Base-by-base conservation (phyloP, 2,329 filamentous ascomycete species). In the Sporothrix protearum region DNA sequence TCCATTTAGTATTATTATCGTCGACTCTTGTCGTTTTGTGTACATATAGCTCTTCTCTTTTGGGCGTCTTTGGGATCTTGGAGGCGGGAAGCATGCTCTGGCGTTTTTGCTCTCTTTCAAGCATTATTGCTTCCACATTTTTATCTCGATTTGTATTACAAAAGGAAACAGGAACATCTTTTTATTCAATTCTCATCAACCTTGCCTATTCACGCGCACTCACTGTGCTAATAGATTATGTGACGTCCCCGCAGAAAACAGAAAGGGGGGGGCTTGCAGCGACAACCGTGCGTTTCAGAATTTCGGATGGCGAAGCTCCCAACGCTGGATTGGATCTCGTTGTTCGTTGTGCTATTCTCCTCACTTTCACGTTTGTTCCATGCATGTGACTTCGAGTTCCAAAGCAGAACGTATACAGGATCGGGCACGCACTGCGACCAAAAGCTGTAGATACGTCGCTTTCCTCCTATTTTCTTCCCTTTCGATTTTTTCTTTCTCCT, bases 241-340 rank as follows among this genome's bases (percentile, higher is more conserved):
- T 55, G 47, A 51, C 6, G 53, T 33, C 55, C 59, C 59, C 59
- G 36, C 59, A 8, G 22, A 42, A 55, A 42, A 53, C n/a, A n/a
- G n/a, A n/a, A n/a, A n/a, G n/a, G n/a, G n/a, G n/a, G 42, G 63
- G 69, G 70, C 36, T 39, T 49, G 49, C 8, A n/a, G 6, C 19
- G 47, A 36, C 9, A 36, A 47, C 42, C 42, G 47, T 64, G 68
- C 71, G 71, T 69, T 73, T 71, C 69, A 73, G 42, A 71, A 64
- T n/a, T 45, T 22, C 28, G 49, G 12, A 25, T 36, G 14, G 19
- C 59, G 59, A 64, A 45, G 59, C 36, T 36, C 55, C 28, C 8
- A 28, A 25, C 7, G 53, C 33, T n/a, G 42, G 53, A 57, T 57
- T 57, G 53, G 10, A 47, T 47, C 19, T 16, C 42, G 42, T 47